These are phyloP conservation scores for Solanum neorickii DNA, from an alignment of 257 asterid species.

Conservation along the genomic window DNA sequence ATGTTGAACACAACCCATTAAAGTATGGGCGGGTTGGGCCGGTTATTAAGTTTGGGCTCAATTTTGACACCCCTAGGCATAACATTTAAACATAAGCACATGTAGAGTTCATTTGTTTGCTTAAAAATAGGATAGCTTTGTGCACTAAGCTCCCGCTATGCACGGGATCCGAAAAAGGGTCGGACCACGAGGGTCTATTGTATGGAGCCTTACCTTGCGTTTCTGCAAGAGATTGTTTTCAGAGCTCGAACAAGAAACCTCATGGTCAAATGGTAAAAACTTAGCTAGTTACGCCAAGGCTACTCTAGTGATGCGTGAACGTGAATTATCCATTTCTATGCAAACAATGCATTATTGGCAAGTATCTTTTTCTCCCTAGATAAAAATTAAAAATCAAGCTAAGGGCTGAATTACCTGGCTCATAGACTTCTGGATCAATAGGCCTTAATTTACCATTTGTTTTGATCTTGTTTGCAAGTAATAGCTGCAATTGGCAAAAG, in stretches of 20 bases:
- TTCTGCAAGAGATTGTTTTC: neutral
- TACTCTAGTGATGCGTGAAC: neutral
- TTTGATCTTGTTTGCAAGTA: slow-evolving; percentile 47
- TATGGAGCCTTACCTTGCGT: neutral
- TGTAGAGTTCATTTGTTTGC: neutral
- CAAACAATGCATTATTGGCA: neutral
- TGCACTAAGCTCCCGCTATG: neutral
- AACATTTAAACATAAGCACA: neutral
- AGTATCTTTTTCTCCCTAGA: neutral
- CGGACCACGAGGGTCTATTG: neutral
- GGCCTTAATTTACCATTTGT: slow-evolving; percentile 73
- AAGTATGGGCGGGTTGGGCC: neutral
- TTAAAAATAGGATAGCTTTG: neutral
- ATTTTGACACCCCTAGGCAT: too few relatives aligned
- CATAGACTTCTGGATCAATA: slow-evolving; percentile 56
- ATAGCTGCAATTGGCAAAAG: slow-evolving; percentile 31
- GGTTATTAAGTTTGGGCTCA: neutral
- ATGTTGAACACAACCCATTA: neutral
- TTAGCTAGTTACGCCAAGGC: neutral
- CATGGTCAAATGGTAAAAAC: neutral
- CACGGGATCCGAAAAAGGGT: neutral
- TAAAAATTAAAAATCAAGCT: neutral
- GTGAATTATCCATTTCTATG: neutral
- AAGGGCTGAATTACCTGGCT: slow-evolving; percentile 41
- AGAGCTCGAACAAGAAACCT: neutral